phyloP scores from a whole-genome alignment of 1,284 basidiomycete genomes.

The Phylloboletellus chloephorus region DNA sequence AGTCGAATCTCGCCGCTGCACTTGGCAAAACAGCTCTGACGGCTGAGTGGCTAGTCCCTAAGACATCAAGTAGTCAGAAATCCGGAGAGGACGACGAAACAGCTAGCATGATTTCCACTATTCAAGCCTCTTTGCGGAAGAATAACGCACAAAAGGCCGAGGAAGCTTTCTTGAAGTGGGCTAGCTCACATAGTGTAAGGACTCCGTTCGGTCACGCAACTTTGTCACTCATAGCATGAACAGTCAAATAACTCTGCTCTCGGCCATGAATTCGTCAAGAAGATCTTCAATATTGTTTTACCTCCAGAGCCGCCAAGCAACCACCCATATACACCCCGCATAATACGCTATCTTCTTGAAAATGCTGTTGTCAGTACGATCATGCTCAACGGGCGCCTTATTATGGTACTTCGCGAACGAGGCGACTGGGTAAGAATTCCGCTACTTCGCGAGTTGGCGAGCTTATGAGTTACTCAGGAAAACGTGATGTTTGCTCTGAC shows the following conservation, averaged over 20 bases:
- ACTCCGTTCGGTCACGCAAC: not conserved
- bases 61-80: constrained; percentile 5
- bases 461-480: constrained; percentile 36
- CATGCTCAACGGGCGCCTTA: constrained; percentile 56
- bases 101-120: constrained; percentile 34
- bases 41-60: constrained; percentile 43
- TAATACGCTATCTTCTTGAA: constrained; percentile 52
- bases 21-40: constrained; percentile 48
- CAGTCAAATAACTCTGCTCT: constrained; percentile 28
- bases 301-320: constrained; percentile 30
- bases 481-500: constrained; percentile 49
- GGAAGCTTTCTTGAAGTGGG: constrained; percentile 48
- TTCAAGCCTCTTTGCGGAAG: constrained; percentile 34
- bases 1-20: constrained; percentile 57
- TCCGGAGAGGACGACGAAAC: constrained; percentile 29
- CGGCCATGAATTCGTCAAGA: constrained; percentile 52
- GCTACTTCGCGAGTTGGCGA: not conserved
- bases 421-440: constrained; percentile 58
- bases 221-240: constrained; percentile 6
- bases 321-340: constrained; percentile 40
- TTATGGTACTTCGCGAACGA: constrained; percentile 44
- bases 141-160: constrained; percentile 39
- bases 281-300: constrained; percentile 46
- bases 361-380: constrained; percentile 47
- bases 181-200: constrained; percentile 34